Base-by-base conservation (phyloP, 768 basidiomycete species). In the Lanmaoa rubissima region DNA sequence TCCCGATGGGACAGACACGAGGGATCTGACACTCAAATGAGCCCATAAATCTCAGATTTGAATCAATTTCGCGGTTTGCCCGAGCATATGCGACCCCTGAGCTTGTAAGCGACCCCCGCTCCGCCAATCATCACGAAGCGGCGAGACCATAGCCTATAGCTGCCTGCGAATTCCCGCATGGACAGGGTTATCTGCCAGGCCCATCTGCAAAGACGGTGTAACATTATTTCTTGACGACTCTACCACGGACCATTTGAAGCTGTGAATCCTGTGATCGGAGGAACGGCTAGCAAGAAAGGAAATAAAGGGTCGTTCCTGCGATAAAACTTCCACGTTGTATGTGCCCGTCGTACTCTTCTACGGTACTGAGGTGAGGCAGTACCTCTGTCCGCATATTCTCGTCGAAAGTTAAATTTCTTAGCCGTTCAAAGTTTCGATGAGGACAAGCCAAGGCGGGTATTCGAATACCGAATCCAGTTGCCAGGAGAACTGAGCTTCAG, bases 21-120 rank as follows among this genome's bases (percentile, higher is more conserved):
- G 44, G 52, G 50, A 61, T 61, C 48, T 58, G 53, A 55, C 51
- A 51, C 16, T 48, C 35, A 61, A 54, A 64, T 55, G 58, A 57
- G 54, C 51, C 52, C 44, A 62, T 56, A 51, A 73, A 70, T 69
- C 67, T 73, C 48, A 73, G 71, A 71, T 70, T 68, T 39, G 43
- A 49, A 19, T 46, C 59, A 50, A 59, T 53, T 63, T 60, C 55
- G 52, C 48, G 43, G 34, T 45, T 34, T 46, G 51, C 41, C 47
- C 28, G 46, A 57, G 53, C 36, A 43, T 58, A 58, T 56, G 58
- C 50, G 54, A 53, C 65, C 65, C 66, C 62, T 65, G 65, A 62
- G 26, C 41, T 47, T 24, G 21, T 59, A 67, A 58, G 54, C 62
- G 54, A 53, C 26, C 54, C 58, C 48, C 53, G 44, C 54, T 45